Evolutionary conservation across 768 basidiomycete genomes (phyloP).

Genomic region (Inosperma sp.): DNA sequence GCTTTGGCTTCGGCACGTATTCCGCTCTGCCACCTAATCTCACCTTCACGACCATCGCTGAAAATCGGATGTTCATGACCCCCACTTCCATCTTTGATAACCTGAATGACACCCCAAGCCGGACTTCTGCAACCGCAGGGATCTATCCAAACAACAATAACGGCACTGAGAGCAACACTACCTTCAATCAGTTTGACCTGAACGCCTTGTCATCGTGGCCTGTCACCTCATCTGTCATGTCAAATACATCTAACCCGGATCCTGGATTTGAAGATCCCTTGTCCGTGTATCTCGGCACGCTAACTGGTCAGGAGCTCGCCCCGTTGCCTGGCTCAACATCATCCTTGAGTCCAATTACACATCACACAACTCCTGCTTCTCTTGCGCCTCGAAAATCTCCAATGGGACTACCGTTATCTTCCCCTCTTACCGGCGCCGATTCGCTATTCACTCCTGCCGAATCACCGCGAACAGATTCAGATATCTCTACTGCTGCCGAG

Average conservation of each 20-base stretch:
- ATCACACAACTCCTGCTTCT: conserved; percentile 31
- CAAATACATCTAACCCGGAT: conserved; percentile 31
- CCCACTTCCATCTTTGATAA: conserved; percentile 56
- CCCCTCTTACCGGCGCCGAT: conserved; percentile 24
- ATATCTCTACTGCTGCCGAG: not conserved
- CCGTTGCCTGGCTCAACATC: conserved; percentile 31
- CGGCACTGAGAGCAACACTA: conserved; percentile 18
- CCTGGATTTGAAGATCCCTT: conserved; percentile 46
- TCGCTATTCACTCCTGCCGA: not conserved
- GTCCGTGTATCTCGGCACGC: conserved; percentile 32
- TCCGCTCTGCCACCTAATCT: conserved; percentile 43
- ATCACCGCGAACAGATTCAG: conserved; percentile 1
- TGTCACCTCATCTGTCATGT: conserved; percentile 13
- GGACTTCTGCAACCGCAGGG: conserved; percentile 10
- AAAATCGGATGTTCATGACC: conserved; percentile 83
- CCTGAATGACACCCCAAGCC: conserved; percentile 28
- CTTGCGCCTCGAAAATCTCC: conserved; percentile 23
- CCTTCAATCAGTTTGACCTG: conserved; percentile 47
- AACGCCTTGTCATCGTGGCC: conserved; percentile 42
- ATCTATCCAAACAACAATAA: conserved; percentile 13
- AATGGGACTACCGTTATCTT: conserved; percentile 41
- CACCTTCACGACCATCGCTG: conserved; percentile 75
- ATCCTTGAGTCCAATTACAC: conserved; percentile 54
- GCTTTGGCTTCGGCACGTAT: conserved; percentile 54
- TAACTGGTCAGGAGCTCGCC: conserved; percentile 29